Evolutionary conservation across 352 stramenopile species (phyloP), one percentile per base, ranked within the genome.

Genomic region (Globisporangium camurandrum): DNA sequence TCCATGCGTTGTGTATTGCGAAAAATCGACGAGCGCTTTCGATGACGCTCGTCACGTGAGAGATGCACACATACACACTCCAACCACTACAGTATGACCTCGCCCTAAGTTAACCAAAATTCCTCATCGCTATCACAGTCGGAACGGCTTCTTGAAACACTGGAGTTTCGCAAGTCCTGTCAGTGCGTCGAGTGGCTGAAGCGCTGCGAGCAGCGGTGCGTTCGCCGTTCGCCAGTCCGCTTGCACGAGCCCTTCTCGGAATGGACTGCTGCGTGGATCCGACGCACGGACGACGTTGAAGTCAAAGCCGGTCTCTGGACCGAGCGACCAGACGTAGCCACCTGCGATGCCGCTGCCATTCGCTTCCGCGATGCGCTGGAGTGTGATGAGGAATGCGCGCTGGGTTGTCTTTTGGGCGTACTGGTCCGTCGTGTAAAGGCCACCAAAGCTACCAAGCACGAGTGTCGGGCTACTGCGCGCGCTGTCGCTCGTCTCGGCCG

Each of bases 281-380:
- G n/a, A n/a, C n/a, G 46, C 66, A 37, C 79, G 63, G 2, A 54
- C 62, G 2, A 66, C 66, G 56, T 84, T 84, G 59, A 76, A 88
- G 44, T 82, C 60, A 55, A 86, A 88, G 51, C 64, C 66, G 46
- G 61, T 78, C 55, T 91, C 75, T 0, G 79, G 75, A 38, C 88
- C 87, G 42, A 91, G 56, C 24, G 74, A 85, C 72, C 79, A 88
- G 28, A 84, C 67, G 46, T 85, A 91, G 23, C 75, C 79, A 11
- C 76, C 79, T 0, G 72, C 54, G 51, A 73, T 85, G 12, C 68
- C 64, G 10, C 14, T 36, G 12, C 68, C 64, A 7, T 14, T 36
- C 2, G 61, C 58, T 23, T 64, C 54, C 20, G 67, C 56, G 48
- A 91, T 69, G 23, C 86, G 57, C 26, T 85, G 57, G 51, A 88